Conservation (phyloP, 177 flowering plant genomes). For the Vitis hybrid region DNA sequence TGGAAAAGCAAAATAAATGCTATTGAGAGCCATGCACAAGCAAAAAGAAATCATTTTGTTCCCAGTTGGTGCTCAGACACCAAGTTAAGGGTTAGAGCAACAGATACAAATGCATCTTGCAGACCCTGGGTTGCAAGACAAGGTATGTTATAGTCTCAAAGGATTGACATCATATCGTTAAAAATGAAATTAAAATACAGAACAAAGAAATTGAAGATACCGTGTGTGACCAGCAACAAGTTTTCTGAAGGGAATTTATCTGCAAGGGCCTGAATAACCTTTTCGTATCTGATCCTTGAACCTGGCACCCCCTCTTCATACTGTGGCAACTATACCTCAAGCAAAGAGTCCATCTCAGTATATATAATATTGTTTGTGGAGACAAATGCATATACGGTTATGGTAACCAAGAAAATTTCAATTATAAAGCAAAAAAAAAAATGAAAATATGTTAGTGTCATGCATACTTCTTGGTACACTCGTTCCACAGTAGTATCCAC, state of each 20-base stretch:
- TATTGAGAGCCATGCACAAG: too few relatives aligned
- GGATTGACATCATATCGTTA: neutral
- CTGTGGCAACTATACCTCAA: slow-evolving; percentile 51
- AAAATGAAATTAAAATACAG: neutral
- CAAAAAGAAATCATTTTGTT: too few relatives aligned
- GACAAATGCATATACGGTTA: neutral
- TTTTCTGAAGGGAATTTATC: slow-evolving; percentile 73
- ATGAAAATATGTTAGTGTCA: neutral
- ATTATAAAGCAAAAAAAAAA: neutral
- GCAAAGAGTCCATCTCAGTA: slow-evolving; percentile 2
- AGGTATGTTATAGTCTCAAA: too few relatives aligned
- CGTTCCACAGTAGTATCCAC: slow-evolving; percentile 49
- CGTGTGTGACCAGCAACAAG: slow-evolving; percentile 80
- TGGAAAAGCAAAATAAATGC: too few relatives aligned
- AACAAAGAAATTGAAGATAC: slow-evolving; percentile 24
- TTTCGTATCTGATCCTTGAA: slow-evolving; percentile 53
- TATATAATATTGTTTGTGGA: neutral
- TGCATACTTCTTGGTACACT: slow-evolving; percentile 54
- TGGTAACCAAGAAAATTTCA: neutral
- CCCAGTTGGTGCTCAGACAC: too few relatives aligned
- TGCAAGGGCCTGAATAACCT: slow-evolving; percentile 58
- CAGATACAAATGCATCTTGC: neutral
- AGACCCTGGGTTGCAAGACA: neutral
- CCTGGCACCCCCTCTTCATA: slow-evolving; percentile 64
- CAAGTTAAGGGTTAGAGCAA: neutral